These are phyloP conservation scores for Triticum timopheevii DNA, from an alignment of 176 grass and related monocot species.

Conservation along the genomic window DNA sequence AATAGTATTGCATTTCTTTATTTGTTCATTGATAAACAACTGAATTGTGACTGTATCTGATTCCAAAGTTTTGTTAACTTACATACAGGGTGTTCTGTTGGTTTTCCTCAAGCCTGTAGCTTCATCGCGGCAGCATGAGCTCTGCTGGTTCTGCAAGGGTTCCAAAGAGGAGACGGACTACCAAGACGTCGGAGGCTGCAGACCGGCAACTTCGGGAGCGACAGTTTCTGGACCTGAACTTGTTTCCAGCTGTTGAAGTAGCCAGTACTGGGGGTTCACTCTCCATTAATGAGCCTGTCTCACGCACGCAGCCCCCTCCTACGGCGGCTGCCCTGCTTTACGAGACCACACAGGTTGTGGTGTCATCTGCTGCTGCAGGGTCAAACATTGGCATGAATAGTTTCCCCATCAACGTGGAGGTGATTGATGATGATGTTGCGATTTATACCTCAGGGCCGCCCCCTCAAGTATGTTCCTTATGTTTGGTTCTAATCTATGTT, in stretches of 20 bases:
- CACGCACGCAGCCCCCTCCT: slow-evolving; percentile 5
- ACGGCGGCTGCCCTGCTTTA: background rate
- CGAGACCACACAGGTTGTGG: slow-evolving; percentile 6
- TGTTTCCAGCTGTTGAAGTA: slow-evolving; percentile 35
- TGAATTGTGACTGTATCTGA: background rate
- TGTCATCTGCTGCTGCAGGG: background rate
- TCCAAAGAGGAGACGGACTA: slow-evolving; percentile 40
- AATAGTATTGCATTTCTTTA: background rate
- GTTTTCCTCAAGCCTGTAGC: background rate
- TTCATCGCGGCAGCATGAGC: slow-evolving; percentile 27
- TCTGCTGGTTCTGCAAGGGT: slow-evolving; percentile 12
- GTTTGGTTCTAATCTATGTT: slow-evolving; percentile 21
- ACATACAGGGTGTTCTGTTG: background rate
- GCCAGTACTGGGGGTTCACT: background rate
- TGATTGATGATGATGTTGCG: slow-evolving; percentile 61
- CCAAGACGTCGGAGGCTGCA: slow-evolving; percentile 18
- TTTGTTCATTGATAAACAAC: background rate
- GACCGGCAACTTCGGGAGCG: slow-evolving; percentile 12
- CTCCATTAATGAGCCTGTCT: slow-evolving; percentile 12
- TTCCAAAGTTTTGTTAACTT: background rate
- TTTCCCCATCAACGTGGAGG: slow-evolving; percentile 56
- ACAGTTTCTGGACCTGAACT: slow-evolving; percentile 45
- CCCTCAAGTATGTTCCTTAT: slow-evolving; percentile 50
- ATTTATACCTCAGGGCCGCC: slow-evolving; percentile 50
- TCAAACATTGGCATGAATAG: slow-evolving; percentile 37